These are phyloP conservation scores for Leccinum angustisporum DNA, from an alignment of 1,284 basidiomycete genomes.

Conservation along the genomic window DNA sequence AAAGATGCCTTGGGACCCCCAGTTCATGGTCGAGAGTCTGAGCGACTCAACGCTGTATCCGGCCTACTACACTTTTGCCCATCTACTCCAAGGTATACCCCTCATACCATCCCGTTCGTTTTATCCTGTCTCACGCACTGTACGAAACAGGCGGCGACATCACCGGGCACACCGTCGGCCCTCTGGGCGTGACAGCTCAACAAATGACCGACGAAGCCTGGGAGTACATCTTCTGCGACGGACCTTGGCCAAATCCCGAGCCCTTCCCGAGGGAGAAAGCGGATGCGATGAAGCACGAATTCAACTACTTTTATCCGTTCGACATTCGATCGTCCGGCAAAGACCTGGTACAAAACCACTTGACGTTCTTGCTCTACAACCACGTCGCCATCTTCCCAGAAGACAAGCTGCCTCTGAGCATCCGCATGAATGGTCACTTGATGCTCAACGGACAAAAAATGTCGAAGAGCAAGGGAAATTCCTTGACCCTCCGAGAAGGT, in stretches of 20 bases:
- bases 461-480: constrained; percentile 95
- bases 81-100: constrained; percentile 77
- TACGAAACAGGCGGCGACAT: constrained; percentile 57
- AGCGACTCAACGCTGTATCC: constrained; percentile 99
- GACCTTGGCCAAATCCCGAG: constrained; percentile 69
- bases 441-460: constrained; percentile 99
- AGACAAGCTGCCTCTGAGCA: constrained; percentile 89
- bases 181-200: constrained; percentile 83
- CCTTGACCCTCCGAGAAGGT: constrained; percentile 75
- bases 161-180: constrained; percentile 79
- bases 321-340: constrained; percentile 99
- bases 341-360: constrained; percentile 94
- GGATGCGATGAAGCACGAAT: constrained; percentile 87
- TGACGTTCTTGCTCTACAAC: constrained; percentile 94
- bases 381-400: constrained; percentile 95
- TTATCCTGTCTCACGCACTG: background rate
- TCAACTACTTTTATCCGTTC: constrained; percentile 98
- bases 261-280: constrained; percentile 76
- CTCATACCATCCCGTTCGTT: background rate
- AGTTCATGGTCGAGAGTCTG: constrained; percentile 95
- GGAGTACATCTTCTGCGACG: constrained; percentile 89
- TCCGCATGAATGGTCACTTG: constrained; percentile 96
- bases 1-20: constrained; percentile 94
- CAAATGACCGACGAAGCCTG: constrained; percentile 98
- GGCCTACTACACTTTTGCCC: constrained; percentile 96